Base-by-base conservation (phyloP, 768 basidiomycete genomes). In the Cystoderma amianthinum region DNA sequence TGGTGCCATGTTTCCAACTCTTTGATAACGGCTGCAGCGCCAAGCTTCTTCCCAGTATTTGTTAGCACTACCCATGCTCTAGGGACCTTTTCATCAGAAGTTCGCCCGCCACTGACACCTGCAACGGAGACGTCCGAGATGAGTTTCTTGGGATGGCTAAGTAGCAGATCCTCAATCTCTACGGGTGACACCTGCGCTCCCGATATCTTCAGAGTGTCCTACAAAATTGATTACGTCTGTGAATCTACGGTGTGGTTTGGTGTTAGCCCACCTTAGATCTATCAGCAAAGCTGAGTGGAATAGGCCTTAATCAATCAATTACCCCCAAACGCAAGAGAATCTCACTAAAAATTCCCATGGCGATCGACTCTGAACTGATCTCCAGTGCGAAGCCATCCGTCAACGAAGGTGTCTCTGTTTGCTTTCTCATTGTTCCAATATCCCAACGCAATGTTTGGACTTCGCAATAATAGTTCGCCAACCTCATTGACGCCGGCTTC, bases 161-260 rank as follows among this genome's bases (percentile, higher is more conserved):
- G 68, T 2, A 90, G 61, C 18, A 69, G 71, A 20, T 76, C 68
- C 54, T 90, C 88, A 39, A 90, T 82, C 54, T 91, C 87, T 13
- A 74, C 71, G 0, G 87, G 88, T 0, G 88, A 86, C 0, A 90
- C 88, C 58, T 90, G 88, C 38, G 65, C 67, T 3, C 86, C 88
- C 0, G 84, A 86, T 2, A 91, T 71, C 54, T 91, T 91, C 16
- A 91, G 67, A 0, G 78, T 87, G 52, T 90, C 87, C 80, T 86
- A 37, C 18, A n/a, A n/a, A n/a, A n/a, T n/a, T n/a, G n/a, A n/a
- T n/a, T 35, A 38, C 9, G 28, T 37, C 20, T 7, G 13, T 35
- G 2, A 38, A 12, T 15, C 10, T 15, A 20, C n/a, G 35, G 22
- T 5, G 32, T 38, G 16, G 23, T 4, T 21, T 13, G 5, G 4